A percentile compares a stretch with the other conserved stretches of the same genome.
phyloP scores from a whole-genome alignment of 2,329 filamentous ascomycete genomes.

The Claviceps lovelessii region DNA sequence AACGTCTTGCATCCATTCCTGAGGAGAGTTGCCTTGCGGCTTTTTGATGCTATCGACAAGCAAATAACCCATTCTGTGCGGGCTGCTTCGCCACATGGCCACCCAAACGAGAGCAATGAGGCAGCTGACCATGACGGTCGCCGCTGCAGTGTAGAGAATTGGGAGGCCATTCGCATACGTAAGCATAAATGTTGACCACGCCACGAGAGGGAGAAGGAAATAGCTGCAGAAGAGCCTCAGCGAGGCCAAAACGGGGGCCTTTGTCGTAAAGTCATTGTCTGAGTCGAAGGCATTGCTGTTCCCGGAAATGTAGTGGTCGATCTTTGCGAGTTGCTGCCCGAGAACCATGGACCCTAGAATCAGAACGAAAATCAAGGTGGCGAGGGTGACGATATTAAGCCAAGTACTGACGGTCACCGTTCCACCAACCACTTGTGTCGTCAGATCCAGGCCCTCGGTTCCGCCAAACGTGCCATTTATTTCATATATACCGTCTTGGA shows the following conservation, averaged over 20 bases:
- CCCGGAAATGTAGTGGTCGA: background rate
- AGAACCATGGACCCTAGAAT: slow-evolving; percentile 41
- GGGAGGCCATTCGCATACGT: slow-evolving; percentile 9
- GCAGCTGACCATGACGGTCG: slow-evolving; percentile 9
- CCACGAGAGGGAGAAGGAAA: slow-evolving; percentile 56
- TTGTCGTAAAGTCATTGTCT: background rate
- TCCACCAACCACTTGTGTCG: slow-evolving; percentile 56
- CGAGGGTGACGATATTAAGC: slow-evolving; percentile 52
- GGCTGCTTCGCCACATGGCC: slow-evolving; percentile 13
- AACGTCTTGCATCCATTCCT: slow-evolving; percentile 36
- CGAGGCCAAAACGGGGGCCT: slow-evolving; percentile 27
- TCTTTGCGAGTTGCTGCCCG: slow-evolving; percentile 12
- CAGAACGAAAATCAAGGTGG: slow-evolving; percentile 42
- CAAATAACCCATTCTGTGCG: slow-evolving; percentile 16
- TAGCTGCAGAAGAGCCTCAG: slow-evolving; percentile 62
- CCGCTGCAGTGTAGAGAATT: slow-evolving; percentile 20
- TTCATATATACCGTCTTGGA: slow-evolving; percentile 46
- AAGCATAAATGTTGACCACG: slow-evolving; percentile 60
- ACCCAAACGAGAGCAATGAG: slow-evolving; percentile 16
- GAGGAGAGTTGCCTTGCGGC: slow-evolving; percentile 38
- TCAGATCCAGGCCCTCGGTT: slow-evolving; percentile 43
- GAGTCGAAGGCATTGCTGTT: background rate
- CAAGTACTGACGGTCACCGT: slow-evolving; percentile 47
- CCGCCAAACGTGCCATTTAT: slow-evolving; percentile 48
- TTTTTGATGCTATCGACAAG: slow-evolving; percentile 42